phyloP scores from a whole-genome alignment of 1,284 basidiomycete genomes.

The Rhodotorula sp. region DNA sequence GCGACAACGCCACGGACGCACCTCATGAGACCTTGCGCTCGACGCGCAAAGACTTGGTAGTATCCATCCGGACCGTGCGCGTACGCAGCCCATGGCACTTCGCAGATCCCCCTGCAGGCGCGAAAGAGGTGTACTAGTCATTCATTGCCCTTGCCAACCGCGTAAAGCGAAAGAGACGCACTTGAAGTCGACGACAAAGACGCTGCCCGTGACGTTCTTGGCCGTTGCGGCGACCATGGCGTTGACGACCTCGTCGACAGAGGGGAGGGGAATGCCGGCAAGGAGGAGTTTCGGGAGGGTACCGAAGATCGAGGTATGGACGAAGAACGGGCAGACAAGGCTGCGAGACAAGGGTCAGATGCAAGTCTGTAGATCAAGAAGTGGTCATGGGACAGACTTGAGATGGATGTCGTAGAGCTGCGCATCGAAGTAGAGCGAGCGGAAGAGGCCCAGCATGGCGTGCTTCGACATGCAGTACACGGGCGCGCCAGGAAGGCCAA shows the following conservation, averaged over 20 bases:
- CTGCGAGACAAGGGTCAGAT: constrained; percentile 49
- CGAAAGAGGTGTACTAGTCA: background rate
- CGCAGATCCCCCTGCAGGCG: constrained; percentile 30
- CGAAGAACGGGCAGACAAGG: constrained; percentile 53
- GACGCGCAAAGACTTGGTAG: constrained; percentile 22
- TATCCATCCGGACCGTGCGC: constrained; percentile 13
- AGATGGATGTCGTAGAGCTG: constrained; percentile 53
- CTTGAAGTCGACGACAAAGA: constrained; percentile 38
- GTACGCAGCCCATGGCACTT: constrained; percentile 20
- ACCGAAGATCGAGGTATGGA: constrained; percentile 54
- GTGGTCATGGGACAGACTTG: constrained; percentile 58
- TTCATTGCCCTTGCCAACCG: no score
- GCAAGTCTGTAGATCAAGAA: background rate
- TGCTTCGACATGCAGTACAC: constrained; percentile 57
- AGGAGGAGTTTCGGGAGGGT: constrained; percentile 54
- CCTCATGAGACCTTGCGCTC: constrained; percentile 24
- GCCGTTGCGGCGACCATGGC: constrained; percentile 37
- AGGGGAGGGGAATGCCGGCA: constrained; percentile 56
- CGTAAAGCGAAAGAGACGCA: background rate
- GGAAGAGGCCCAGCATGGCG: constrained; percentile 58
- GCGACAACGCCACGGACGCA: constrained; percentile 7
- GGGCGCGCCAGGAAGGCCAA: constrained; percentile 55
- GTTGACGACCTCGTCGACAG: constrained; percentile 35
- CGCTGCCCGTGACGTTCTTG: constrained; percentile 14
- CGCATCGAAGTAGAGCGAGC: constrained; percentile 55